Evolutionary conservation across 2,329 filamentous ascomycete genomes (phyloP), one percentile per base, ranked within the genome.

Genomic region (Diaporthe caulivora): DNA sequence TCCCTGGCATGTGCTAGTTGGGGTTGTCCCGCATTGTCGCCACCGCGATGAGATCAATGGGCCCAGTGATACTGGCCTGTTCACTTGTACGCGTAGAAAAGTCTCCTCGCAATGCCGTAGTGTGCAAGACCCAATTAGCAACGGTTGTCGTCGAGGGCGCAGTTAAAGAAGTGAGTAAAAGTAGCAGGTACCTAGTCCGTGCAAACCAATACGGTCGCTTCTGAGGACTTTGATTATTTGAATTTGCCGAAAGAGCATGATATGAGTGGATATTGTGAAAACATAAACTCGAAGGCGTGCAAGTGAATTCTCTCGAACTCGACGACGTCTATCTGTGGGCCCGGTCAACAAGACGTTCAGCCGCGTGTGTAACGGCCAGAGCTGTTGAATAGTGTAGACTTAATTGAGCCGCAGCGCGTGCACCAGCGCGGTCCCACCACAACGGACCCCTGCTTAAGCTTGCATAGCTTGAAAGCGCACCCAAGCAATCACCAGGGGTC

Each of bases 1-100:
- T 51, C 54, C 31, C 55, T 51, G 40, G 40, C 68, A 49, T 70
- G 54, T 60, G 53, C 40, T 26, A 60, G 54, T 51, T 24, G 68
- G 29, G 68, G 68, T 70, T 3, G 24, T 49, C 29, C 17, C 21
- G 9, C 54, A 18, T 44, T 40, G n/a, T 70, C 21, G 67, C 54
- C 42, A 70, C 53, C 29, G 11, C 21, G 26, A 26, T 10, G 21
- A 51, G 29, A 29, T 37, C 62, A 67, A 29, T 9, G n/a, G 44
- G 62, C 26, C 47, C 31, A 29, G 8, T 13, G 13, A 51, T 26
- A 21, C 29, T 9, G 5, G 26, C 2, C 26, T 13, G 34, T 9
- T 24, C 31, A 17, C 11, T 9, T 42, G 7, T 31, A 67, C 34
- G n/a, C 9, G 26, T 24, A 10, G 15, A 18, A 15, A 40, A 3